These are phyloP conservation scores for Alternaria angustiovoidea DNA, from an alignment of 2,329 filamentous ascomycete genomes.

Conservation along the genomic window DNA sequence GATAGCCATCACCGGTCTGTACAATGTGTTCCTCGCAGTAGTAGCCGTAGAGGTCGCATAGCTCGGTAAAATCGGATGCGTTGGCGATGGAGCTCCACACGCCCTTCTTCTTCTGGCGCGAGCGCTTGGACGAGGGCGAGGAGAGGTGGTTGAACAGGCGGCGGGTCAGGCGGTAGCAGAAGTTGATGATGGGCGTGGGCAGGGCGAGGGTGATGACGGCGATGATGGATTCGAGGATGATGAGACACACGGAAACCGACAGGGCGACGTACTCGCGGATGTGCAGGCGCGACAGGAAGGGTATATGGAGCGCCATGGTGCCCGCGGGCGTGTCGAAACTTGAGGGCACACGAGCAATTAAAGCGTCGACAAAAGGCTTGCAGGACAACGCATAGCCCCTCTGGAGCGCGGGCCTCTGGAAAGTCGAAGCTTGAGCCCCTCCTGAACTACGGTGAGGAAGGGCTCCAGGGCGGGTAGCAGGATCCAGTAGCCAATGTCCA, in stretches of 20 bases:
- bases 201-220: conserved; percentile 87
- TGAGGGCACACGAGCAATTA: conserved; percentile 8
- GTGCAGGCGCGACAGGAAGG: conserved; percentile 68
- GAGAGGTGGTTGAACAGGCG: conserved; percentile 82
- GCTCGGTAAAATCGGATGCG: conserved; percentile 89
- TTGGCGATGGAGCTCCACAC: conserved; percentile 81
- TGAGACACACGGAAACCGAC: conserved; percentile 80
- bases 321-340: conserved; percentile 24
- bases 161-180: conserved; percentile 85
- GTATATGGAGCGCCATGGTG: conserved; percentile 61
- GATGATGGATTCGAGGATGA: conserved; percentile 82
- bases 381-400: conserved; percentile 14
- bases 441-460: conserved; percentile 6
- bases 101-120: conserved; percentile 74
- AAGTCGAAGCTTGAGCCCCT: conserved; percentile 9
- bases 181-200: conserved; percentile 79
- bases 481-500: no score
- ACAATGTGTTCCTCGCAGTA: conserved; percentile 95
- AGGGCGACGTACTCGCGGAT: conserved; percentile 85
- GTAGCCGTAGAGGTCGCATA: conserved; percentile 92
- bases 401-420: conserved; percentile 12
- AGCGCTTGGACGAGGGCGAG: conserved; percentile 72
- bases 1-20: conserved; percentile 91
- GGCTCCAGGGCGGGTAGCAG: not conserved
- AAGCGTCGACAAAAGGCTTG: not conserved